Percentiles rank a stretch among this genome's conserved stretches.
Conservation (phyloP, 148 eudicot genomes). For the Diospyros kaki region DNA sequence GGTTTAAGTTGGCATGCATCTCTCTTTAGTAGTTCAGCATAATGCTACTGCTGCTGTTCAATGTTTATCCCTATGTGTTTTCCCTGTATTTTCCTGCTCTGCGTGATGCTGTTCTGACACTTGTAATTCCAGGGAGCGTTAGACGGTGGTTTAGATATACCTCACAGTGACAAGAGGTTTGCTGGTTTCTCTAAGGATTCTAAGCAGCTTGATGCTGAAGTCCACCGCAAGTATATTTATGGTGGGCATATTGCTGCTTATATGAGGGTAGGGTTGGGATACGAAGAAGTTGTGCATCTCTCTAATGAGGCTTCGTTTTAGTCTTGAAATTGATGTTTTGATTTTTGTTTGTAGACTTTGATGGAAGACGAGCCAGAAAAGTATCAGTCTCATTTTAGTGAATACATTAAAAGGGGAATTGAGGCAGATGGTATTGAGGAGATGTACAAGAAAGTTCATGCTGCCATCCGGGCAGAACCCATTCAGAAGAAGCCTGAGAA, state of each 20-base stretch:
- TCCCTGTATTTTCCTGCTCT: too few species aligned
- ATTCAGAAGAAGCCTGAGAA: conserved; percentile 56
- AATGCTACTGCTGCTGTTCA: too few species aligned
- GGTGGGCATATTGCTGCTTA: conserved; percentile 81
- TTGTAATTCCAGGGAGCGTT: conserved; percentile 53
- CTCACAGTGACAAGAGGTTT: conserved; percentile 82
- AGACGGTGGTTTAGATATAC: conserved; percentile 83
- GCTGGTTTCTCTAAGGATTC: conserved; percentile 68
- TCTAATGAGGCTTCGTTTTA: not conserved
- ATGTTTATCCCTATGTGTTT: too few species aligned
- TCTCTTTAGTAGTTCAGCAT: too few species aligned
- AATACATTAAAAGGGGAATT: conserved; percentile 54
- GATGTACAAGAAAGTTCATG: conserved; percentile 78
- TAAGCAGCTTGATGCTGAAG: conserved; percentile 68
- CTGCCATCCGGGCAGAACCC: conserved; percentile 78
- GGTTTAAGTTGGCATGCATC: too few species aligned
- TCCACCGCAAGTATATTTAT: conserved; percentile 71
- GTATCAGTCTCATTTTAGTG: conserved; percentile 68
- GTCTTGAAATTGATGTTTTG: not conserved
- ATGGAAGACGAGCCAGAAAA: conserved; percentile 89
- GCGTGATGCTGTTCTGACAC: too few species aligned
- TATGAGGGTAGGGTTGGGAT: conserved; percentile 44
- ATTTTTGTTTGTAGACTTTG: conserved; percentile 35
- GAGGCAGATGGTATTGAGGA: conserved; percentile 59
- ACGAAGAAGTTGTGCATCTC: not conserved